Evolutionary conservation across 345 rosid species (phyloP).

Genomic region (Mangifera indica): DNA sequence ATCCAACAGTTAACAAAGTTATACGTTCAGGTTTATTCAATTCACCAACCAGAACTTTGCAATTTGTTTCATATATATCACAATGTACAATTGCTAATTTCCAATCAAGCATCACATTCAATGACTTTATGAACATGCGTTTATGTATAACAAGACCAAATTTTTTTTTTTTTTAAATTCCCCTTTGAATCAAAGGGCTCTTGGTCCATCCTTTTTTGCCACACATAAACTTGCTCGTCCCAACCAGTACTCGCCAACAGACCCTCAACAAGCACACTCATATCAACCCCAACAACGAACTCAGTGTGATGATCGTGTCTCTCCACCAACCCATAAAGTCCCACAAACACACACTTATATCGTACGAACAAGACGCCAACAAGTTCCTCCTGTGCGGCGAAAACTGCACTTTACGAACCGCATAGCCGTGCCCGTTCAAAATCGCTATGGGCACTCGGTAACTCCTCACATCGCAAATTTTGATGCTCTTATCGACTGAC

Average conservation of each 20-base stretch:
- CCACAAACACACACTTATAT: slow-evolving; percentile 88
- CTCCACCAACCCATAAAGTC: slow-evolving; percentile 76
- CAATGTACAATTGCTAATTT: neutral
- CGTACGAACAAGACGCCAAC: slow-evolving; percentile 81
- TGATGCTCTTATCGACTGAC: slow-evolving; percentile 73
- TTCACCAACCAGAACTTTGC: no score
- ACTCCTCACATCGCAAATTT: slow-evolving; percentile 85
- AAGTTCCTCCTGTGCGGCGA: slow-evolving; percentile 78
- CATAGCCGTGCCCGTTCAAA: slow-evolving; percentile 82
- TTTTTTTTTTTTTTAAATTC: no score
- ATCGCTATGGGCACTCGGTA: slow-evolving; percentile 64
- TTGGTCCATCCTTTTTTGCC: slow-evolving; percentile 93
- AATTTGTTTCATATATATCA: no score
- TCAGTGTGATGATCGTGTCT: slow-evolving; percentile 87
- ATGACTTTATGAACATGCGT: neutral
- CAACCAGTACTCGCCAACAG: slow-evolving; percentile 87
- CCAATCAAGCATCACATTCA: neutral
- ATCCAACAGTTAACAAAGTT: neutral
- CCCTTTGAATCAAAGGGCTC: slow-evolving; percentile 48
- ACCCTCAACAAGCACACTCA: slow-evolving; percentile 96
- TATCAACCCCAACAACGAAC: slow-evolving; percentile 80
- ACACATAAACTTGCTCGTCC: slow-evolving; percentile 89
- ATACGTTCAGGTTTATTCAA: neutral
- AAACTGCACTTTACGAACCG: slow-evolving; percentile 80
- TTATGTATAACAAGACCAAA: neutral